Evolutionary conservation across 257 asterid species (phyloP).

Genomic region (Jaltomata sinuosa): DNA sequence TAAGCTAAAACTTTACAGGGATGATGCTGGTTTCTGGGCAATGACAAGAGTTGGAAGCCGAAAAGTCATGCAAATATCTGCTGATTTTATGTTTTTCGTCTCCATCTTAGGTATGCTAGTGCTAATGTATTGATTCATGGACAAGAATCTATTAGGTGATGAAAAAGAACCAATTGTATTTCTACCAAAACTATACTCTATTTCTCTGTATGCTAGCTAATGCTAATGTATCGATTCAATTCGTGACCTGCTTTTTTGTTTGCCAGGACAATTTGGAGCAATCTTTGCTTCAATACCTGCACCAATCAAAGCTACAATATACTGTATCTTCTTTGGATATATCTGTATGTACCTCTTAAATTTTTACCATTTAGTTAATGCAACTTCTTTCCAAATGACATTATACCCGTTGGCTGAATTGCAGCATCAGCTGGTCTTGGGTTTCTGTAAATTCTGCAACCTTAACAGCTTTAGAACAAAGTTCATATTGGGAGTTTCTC

Average conservation of each 20-base stretch:
- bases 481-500: constrained; percentile 50
- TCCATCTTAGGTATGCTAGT: constrained; percentile 41
- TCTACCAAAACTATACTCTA: no score
- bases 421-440: constrained; percentile 80
- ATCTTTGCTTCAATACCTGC: constrained; percentile 59
- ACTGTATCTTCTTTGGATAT: no score
- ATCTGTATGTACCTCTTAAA: no score
- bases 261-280: constrained; percentile 61
- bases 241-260: not conserved
- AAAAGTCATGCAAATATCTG: constrained; percentile 59
- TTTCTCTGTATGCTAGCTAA: not conserved
- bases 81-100: constrained; percentile 55
- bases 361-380: not conserved
- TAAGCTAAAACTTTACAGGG: constrained; percentile 32
- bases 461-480: constrained; percentile 73
- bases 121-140: not conserved
- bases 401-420: not conserved
- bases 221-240: not conserved
- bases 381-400: not conserved
- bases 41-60: constrained; percentile 67
- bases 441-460: constrained; percentile 71
- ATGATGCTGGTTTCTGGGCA: constrained; percentile 69
- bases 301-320: constrained; percentile 53
- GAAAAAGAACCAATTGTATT: not conserved
- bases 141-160: constrained; percentile 22